Evolutionary conservation across 768 basidiomycete species (phyloP).

Genomic region (Panellus pusillus): DNA sequence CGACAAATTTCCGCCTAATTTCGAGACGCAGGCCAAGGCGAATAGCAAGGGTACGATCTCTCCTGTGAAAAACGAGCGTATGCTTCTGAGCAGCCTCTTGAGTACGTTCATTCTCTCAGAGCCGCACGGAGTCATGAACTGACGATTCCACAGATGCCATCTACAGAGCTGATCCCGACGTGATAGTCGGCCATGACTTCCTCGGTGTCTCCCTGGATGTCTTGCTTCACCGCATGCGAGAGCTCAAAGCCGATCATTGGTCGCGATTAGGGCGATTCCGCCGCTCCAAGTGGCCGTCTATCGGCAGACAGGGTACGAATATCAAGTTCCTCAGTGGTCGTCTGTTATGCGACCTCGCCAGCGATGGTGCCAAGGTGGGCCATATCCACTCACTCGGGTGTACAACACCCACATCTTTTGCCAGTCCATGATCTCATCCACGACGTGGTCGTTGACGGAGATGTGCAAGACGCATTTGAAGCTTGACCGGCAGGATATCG

Average conservation of each 20-base stretch:
- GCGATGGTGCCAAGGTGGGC: slow-evolving; percentile 88
- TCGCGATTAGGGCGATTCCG: slow-evolving; percentile 91
- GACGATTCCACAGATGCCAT: slow-evolving; percentile 53
- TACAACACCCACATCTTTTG: background rate
- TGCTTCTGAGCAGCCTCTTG: slow-evolving; percentile 80
- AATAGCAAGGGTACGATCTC: slow-evolving; percentile 70
- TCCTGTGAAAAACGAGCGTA: slow-evolving; percentile 78
- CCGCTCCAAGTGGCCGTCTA: slow-evolving; percentile 76
- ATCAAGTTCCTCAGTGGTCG: slow-evolving; percentile 82
- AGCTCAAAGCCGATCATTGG: slow-evolving; percentile 91
- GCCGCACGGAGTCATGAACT: no score
- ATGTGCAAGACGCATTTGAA: slow-evolving; percentile 93
- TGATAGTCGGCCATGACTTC: slow-evolving; percentile 94
- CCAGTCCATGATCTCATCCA: slow-evolving; percentile 94
- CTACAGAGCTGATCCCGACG: slow-evolving; percentile 88
- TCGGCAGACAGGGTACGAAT: slow-evolving; percentile 83
- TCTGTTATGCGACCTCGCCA: slow-evolving; percentile 88
- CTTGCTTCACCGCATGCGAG: slow-evolving; percentile 85
- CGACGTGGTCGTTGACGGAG: slow-evolving; percentile 97
- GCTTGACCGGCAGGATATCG: slow-evolving; percentile 87
- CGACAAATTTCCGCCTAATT: slow-evolving; percentile 80
- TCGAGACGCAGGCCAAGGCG: slow-evolving; percentile 67
- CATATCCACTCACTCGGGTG: background rate
- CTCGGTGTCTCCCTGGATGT: slow-evolving; percentile 88
- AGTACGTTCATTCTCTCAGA: slow-evolving; percentile 39